Evolutionary conservation across 1,284 basidiomycete genomes (phyloP).

Genomic region (Trichosporon sp.): DNA sequence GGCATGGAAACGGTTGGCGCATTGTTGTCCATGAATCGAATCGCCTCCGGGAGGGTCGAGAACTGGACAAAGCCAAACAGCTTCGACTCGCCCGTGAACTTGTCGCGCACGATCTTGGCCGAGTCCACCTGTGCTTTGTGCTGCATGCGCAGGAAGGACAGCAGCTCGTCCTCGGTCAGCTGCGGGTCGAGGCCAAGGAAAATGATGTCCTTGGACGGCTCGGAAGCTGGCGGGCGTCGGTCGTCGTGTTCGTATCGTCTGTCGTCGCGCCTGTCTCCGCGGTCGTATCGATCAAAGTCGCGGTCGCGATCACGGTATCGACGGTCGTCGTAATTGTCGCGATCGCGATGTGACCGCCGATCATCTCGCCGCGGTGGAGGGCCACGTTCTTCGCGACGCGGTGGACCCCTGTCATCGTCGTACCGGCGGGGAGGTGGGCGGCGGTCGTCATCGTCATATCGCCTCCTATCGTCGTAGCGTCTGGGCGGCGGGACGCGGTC

Average conservation of each 20-base stretch:
- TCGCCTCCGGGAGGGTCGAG: slow-evolving; percentile 74
- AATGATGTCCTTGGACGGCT: slow-evolving; percentile 67
- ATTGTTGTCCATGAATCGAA: slow-evolving; percentile 68
- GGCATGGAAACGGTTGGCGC: slow-evolving; percentile 83
- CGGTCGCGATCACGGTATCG: slow-evolving; percentile 19
- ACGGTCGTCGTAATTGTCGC: slow-evolving; percentile 14
- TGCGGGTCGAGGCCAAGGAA: slow-evolving; percentile 86
- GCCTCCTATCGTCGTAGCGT: slow-evolving; percentile 27
- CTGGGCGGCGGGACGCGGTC: slow-evolving; percentile 24
- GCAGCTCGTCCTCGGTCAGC: slow-evolving; percentile 86
- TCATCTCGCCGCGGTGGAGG: slow-evolving; percentile 14
- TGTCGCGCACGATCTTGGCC: slow-evolving; percentile 84
- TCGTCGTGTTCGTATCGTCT: slow-evolving; percentile 36
- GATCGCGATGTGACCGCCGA: slow-evolving; percentile 5
- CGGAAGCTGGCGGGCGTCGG: slow-evolving; percentile 33
- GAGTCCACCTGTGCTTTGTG: slow-evolving; percentile 58
- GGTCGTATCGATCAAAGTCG: slow-evolving; percentile 9
- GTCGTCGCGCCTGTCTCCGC: slow-evolving; percentile 9
- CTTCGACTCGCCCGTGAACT: slow-evolving; percentile 85
- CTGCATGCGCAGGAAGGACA: slow-evolving; percentile 65
- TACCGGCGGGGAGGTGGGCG: slow-evolving; percentile 18
- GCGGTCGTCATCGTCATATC: slow-evolving; percentile 27
- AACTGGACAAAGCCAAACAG: slow-evolving; percentile 94
- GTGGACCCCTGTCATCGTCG: slow-evolving; percentile 14
- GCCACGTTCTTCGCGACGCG: slow-evolving; percentile 18